Evolutionary conservation across 1,284 basidiomycete genomes (phyloP), one percentile per base, ranked within the genome.

Genomic region (Kalmanozyma brasiliensis): DNA sequence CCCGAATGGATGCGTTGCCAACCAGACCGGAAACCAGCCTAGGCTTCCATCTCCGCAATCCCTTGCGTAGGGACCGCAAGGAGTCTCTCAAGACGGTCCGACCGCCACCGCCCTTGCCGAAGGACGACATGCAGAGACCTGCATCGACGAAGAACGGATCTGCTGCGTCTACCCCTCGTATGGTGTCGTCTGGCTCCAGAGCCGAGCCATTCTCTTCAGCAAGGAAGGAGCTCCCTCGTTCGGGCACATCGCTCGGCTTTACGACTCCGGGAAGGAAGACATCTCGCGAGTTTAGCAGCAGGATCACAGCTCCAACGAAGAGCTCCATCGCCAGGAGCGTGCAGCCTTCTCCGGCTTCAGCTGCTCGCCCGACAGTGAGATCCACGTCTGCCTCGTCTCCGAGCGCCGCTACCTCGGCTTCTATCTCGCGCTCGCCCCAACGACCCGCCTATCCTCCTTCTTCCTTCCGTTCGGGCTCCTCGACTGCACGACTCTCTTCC

Each of bases 311-410:
- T 24, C 61, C 61, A 0, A 64, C 61, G 10, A 64, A 58, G 30
- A 64, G 61, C 46, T 64, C 61, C n/a, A 17, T 57, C 36, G 61
- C 61, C 8, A 48, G 53, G 29, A 58, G 61, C 13, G 53, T 58
- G 17, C 61, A 64, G 33, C 45, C 35, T 9, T 45, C 53, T 17
- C 46, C 61, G 3, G 45, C 53, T 1, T 52, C 53, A 8, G 44
- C 35, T 13, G 35, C 29, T 13, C 43, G 38, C 14, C 17, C 45
- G 8, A 26, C 53, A 8, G 35, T 32, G 20, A 41, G 49, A 41
- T 57, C 61, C 5, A 23, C 35, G 5, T 45, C 53, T 5, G 23
- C 53, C 9, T 57, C 61, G 14, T 57, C 49, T 1, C 29, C 57
- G 19, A 45, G 34, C 14, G 36, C 45, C 10, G n/a, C 49, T 11